Evolutionary conservation across 1,284 basidiomycete genomes (phyloP), one percentile per base, ranked within the genome.

Genomic region (Fomitopsis pinicola): DNA sequence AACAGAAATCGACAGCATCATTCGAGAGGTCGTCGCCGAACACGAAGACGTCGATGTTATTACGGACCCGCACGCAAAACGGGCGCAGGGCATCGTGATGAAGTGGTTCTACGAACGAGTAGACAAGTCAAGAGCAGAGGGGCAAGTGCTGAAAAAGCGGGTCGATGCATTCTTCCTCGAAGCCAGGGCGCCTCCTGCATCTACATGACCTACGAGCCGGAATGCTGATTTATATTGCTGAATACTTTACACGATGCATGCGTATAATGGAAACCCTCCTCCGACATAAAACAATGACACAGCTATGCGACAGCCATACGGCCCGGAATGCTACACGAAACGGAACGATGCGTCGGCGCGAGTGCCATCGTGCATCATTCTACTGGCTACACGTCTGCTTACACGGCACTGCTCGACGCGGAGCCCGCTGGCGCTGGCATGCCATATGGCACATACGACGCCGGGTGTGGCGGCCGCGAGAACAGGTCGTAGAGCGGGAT

Each of bases 71-170:
- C 17, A 45, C n/a, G n/a, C 42, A 15, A 45, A 45, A 14, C 42
- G 42, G 22, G n/a, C n/a, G n/a, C 17, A 45, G 22, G n/a, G 22
- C 3, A n/a, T 45, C 10, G 22, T 50, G 12, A 33, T 30, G 48
- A 30, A n/a, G 69, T 72, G 75, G 15, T 89, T 91, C 70, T 90
- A 87, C 70, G 70, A 77, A 15, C 75, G 76, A 62, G 78, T 89
- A 3, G 86, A 90, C 69, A 84, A 80, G 67, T 79, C 81, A 6
- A 72, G 70, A 19, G 87, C 90, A 2, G 82, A 88, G 67, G 67
- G 82, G 2, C 76, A 80, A 52, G 68, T 85, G 46, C 85, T 91
- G 15, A 87, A 82, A 65, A 70, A 75, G 56, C 79, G 82, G 64
- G 77, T 80, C 12, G 75, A 80, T 44, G 73, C 70, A 30, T 67